phyloP scores from a whole-genome alignment of 768 basidiomycete species.

The Psilocybe tampanensis region DNA sequence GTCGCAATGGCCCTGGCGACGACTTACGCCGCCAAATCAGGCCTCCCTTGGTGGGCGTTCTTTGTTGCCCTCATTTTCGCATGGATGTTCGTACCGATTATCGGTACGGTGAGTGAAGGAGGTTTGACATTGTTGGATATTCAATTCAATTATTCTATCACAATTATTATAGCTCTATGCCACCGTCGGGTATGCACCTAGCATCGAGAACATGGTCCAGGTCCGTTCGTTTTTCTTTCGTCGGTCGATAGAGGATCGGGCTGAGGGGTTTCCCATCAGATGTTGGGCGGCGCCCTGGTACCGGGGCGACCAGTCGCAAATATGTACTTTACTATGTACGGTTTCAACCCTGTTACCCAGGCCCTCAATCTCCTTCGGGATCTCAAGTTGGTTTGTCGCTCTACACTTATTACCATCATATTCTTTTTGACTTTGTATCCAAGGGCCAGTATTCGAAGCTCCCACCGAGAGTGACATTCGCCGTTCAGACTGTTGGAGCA shows the following conservation, averaged over 20 bases:
- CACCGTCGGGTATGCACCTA: conserved; percentile 13
- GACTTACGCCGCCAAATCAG: conserved; percentile 35
- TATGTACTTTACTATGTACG: conserved; percentile 46
- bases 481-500: conserved; percentile 54
- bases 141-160: background rate
- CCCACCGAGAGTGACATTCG: conserved; percentile 60
- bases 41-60: conserved; percentile 40
- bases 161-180: conserved; percentile 1
- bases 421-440: no score
- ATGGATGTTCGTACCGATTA: conserved; percentile 44
- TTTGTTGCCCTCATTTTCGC: conserved; percentile 48
- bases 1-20: conserved; percentile 35
- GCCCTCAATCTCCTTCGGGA: conserved; percentile 52
- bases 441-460: conserved; percentile 51
- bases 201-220: conserved; percentile 31
- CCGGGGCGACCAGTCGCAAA: conserved; percentile 52
- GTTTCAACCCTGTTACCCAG: conserved; percentile 47
- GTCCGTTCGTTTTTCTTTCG: conserved; percentile 10
- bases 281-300: conserved; percentile 48
- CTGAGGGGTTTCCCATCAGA: conserved; percentile 26
- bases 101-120: conserved; percentile 42
- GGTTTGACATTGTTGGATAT: background rate
- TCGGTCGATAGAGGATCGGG: background rate
- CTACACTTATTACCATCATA: no score
- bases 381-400: conserved; percentile 45